These are phyloP conservation scores for Globisporangium spinosum DNA, from an alignment of 352 stramenopile species.

Conservation along the genomic window DNA sequence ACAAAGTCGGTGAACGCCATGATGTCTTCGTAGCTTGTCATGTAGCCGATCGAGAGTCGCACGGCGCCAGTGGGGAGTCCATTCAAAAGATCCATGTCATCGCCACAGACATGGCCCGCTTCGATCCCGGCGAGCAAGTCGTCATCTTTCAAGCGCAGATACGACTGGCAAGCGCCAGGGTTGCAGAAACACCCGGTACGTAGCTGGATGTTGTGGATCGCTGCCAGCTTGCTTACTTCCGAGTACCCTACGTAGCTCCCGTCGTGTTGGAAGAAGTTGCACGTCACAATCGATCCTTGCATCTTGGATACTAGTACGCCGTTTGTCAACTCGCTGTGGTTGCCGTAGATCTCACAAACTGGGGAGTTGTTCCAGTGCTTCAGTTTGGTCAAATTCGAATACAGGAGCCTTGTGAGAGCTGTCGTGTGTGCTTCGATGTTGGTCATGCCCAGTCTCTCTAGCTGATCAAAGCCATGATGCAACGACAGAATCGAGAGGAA, in stretches of 20 bases:
- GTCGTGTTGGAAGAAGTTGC: slow-evolving; percentile 57
- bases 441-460: slow-evolving; percentile 43
- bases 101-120: slow-evolving; percentile 64
- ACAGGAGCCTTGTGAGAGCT: slow-evolving; percentile 38
- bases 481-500: slow-evolving; percentile 65
- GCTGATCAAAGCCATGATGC: slow-evolving; percentile 42
- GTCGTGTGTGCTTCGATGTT: slow-evolving; percentile 46
- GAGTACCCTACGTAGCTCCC: slow-evolving; percentile 64
- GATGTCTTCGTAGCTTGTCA: slow-evolving; percentile 72
- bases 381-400: slow-evolving; percentile 28
- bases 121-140: slow-evolving; percentile 53
- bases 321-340: neutral
- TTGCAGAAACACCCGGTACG: slow-evolving; percentile 82
- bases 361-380: slow-evolving; percentile 48
- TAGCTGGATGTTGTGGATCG: slow-evolving; percentile 64
- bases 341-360: slow-evolving; percentile 62
- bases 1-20: slow-evolving; percentile 46
- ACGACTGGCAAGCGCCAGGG: slow-evolving; percentile 67
- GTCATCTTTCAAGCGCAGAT: slow-evolving; percentile 46
- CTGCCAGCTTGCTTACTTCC: slow-evolving; percentile 62
- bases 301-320: neutral
- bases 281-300: slow-evolving; percentile 51
- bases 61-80: slow-evolving; percentile 62
- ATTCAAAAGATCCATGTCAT: slow-evolving; percentile 66
- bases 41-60: slow-evolving; percentile 70